Evolutionary conservation across 768 basidiomycete species (phyloP).

Genomic region (Pulveroboletus sp.): DNA sequence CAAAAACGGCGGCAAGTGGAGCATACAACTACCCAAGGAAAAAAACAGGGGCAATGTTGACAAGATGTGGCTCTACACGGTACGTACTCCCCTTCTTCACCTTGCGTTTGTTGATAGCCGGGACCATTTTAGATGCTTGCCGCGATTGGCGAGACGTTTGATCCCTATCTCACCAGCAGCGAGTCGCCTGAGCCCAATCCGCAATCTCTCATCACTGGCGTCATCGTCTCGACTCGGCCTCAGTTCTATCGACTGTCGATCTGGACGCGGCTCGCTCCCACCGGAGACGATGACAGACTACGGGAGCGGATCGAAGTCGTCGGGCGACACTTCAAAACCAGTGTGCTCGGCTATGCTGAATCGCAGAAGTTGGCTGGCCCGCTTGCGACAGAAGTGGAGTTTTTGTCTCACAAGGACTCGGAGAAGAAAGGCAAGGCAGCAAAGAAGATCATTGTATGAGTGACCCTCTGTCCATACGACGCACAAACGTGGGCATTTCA

Average conservation of each 20-base stretch:
- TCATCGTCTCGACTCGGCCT: conserved; percentile 91
- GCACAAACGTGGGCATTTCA: conserved; percentile 15
- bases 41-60: conserved; percentile 84
- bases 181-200: conserved; percentile 38
- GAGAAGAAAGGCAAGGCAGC: conserved; percentile 88
- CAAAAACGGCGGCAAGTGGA: conserved; percentile 99
- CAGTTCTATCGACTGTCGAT: conserved; percentile 96
- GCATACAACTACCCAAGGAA: conserved; percentile 93
- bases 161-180: conserved; percentile 68
- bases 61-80: conserved; percentile 98
- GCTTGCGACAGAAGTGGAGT: conserved; percentile 94
- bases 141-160: conserved; percentile 98
- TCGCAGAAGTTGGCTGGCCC: conserved; percentile 73
- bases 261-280: conserved; percentile 89
- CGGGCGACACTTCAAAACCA: conserved; percentile 87
- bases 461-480: conserved; percentile 14
- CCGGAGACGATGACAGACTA: conserved; percentile 51
- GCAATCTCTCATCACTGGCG: conserved; percentile 78
- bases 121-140: conserved; percentile 85
- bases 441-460: conserved; percentile 73
- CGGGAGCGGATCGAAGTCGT: conserved; percentile 80
- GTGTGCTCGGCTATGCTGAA: conserved; percentile 78
- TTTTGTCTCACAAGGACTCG: conserved; percentile 89
- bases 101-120: conserved; percentile 1
- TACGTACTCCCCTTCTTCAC: conserved; percentile 32